phyloP scores from a whole-genome alignment of 1,284 basidiomycete species.

The Ganoderma multipileum region DNA sequence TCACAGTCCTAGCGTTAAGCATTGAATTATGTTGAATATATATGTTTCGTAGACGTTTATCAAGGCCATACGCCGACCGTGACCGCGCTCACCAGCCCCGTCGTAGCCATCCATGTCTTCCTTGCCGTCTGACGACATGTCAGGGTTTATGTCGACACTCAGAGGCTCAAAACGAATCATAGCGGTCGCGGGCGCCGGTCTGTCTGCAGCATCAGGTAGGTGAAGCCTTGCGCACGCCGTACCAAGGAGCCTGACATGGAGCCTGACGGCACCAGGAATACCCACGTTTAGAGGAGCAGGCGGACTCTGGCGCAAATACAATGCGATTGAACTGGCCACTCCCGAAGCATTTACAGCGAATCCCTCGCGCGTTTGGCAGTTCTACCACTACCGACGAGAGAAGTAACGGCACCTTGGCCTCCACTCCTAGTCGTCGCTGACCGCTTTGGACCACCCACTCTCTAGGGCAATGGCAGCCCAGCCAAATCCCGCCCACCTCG shows the following conservation, averaged over 20 bases:
- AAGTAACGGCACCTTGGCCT: constrained; percentile 44
- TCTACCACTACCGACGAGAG: constrained; percentile 66
- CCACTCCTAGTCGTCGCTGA: background rate
- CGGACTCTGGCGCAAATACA: constrained; percentile 65
- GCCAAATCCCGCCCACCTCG: constrained; percentile 65
- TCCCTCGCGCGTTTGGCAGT: constrained; percentile 67
- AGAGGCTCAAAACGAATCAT: constrained; percentile 53
- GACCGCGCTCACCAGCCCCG: background rate
- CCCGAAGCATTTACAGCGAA: constrained; percentile 60
- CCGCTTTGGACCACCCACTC: background rate
- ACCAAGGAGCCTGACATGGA: background rate
- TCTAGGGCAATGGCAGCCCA: constrained; percentile 52
- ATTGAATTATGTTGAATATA: background rate
- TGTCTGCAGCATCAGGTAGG: constrained; percentile 63
- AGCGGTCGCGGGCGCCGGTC: constrained; percentile 64
- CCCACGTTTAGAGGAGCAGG: constrained; percentile 68
- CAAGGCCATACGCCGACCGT: background rate
- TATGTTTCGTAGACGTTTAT: background rate
- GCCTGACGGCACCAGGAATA: constrained; percentile 49
- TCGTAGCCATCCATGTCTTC: background rate
- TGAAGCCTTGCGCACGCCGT: background rate
- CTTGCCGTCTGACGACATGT: constrained; percentile 34
- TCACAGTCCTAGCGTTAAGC: background rate
- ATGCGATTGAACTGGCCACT: constrained; percentile 63
- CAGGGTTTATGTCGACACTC: constrained; percentile 41